phyloP scores from a whole-genome alignment of 2,329 filamentous ascomycete species.

The Chaetomium sp. region DNA sequence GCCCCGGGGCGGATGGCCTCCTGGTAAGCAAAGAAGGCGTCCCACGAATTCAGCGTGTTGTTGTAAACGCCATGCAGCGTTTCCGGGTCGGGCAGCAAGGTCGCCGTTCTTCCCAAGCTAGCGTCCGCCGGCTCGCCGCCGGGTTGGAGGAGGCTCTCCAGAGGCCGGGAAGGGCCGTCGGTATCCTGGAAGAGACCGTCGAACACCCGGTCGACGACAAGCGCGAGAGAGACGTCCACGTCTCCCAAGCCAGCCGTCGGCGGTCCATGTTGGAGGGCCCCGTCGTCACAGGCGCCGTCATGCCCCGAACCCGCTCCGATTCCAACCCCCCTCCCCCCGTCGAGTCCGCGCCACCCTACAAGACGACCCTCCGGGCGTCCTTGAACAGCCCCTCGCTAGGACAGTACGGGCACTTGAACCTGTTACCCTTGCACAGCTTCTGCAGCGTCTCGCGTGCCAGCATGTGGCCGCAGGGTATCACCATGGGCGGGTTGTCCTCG shows the following conservation, averaged over 20 bases:
- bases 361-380: constrained; percentile 73
- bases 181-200: background rate
- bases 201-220: background rate
- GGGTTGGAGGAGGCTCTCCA: background rate
- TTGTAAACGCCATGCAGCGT: background rate
- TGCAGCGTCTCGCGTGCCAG: constrained; percentile 83
- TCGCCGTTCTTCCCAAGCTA: too few species aligned
- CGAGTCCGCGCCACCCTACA: constrained; percentile 46
- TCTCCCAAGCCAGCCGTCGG: background rate
- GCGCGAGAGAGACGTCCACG: background rate
- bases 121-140: too few species aligned
- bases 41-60: constrained; percentile 1
- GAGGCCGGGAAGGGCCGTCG: too few species aligned
- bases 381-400: constrained; percentile 77
- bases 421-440: constrained; percentile 73
- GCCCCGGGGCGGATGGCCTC: background rate
- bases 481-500: constrained; percentile 91
- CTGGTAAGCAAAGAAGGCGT: constrained; percentile 15
- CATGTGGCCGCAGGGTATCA: constrained; percentile 94
- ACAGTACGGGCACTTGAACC: constrained; percentile 97
- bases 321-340: background rate
- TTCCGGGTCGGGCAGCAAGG: background rate
- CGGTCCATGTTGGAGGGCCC: background rate
- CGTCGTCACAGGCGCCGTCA: background rate
- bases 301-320: background rate